These are phyloP conservation scores for Primulina huaijiensis DNA, from an alignment of 257 asterid species.

Conservation along the genomic window DNA sequence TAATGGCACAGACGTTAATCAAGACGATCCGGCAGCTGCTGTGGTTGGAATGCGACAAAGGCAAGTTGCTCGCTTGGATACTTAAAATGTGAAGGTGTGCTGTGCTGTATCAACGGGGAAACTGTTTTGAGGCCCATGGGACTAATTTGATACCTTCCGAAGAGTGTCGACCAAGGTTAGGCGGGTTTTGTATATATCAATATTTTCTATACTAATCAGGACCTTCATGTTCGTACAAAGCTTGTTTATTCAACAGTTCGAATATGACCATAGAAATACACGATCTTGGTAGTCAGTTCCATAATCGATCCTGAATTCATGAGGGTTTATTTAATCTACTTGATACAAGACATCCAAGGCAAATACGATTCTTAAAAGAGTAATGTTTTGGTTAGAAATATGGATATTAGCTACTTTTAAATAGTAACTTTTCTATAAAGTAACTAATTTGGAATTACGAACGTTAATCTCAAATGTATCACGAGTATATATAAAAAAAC, in stretches of 20 bases:
- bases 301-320: background rate
- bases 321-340: background rate
- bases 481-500: no score
- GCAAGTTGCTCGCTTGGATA: constrained; percentile 46
- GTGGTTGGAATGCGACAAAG: constrained; percentile 60
- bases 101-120: background rate
- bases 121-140: background rate
- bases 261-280: background rate
- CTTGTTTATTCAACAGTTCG: background rate
- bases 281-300: background rate
- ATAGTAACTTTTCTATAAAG: no score
- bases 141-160: background rate
- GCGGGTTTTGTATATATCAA: background rate
- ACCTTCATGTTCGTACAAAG: background rate
- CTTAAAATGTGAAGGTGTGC: constrained; percentile 17
- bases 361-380: no score
- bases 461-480: no score
- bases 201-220: background rate
- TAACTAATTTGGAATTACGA: no score
- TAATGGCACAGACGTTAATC: constrained; percentile 17
- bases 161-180: background rate
- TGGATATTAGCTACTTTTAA: no score
- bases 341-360: background rate
- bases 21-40: constrained; percentile 31
- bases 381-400: no score